A percentile compares a stretch with the other conserved stretches of the same genome.
phyloP scores from a whole-genome alignment of 306 rosid genomes.

The Medicago arabica region DNA sequence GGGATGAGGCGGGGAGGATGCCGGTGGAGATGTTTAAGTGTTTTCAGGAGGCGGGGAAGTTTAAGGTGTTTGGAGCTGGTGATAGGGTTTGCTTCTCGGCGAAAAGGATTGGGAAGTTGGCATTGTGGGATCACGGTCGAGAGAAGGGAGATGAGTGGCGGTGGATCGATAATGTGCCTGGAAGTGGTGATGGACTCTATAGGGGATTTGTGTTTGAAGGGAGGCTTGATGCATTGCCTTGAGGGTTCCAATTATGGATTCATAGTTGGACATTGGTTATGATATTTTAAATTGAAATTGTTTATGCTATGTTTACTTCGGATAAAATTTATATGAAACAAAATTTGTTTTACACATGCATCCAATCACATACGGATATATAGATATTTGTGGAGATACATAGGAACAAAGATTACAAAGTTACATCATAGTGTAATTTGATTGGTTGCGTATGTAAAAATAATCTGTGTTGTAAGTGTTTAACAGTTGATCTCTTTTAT shows the following conservation, averaged over 20 bases:
- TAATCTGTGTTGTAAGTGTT: background rate
- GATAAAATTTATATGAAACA: background rate
- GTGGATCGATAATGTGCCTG: constrained; percentile 74
- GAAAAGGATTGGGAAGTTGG: constrained; percentile 70
- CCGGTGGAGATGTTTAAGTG: constrained; percentile 75
- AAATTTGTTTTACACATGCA: background rate
- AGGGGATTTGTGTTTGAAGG: constrained; percentile 80
- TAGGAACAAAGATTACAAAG: background rate
- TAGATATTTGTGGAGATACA: background rate
- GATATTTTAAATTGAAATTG: constrained; percentile 29
- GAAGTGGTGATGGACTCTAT: constrained; percentile 68
- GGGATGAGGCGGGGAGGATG: constrained; percentile 94
- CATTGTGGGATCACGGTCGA: constrained; percentile 65
- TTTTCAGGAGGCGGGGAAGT: constrained; percentile 81
- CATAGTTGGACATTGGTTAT: constrained; percentile 35
- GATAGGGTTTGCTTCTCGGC: constrained; percentile 81
- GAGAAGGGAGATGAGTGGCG: constrained; percentile 61
- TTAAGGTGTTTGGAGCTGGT: constrained; percentile 81
- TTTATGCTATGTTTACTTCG: constrained; percentile 12
- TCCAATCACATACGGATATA: background rate
- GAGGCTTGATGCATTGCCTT: constrained; percentile 71
- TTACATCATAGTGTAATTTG: background rate
- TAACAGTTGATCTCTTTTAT: background rate
- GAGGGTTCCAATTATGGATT: constrained; percentile 37
- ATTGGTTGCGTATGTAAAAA: background rate